Evolutionary conservation across 805 yeast genomes (phyloP), one percentile per base, ranked within the genome.

Genomic region (Saccharomyces kudriavzevii): DNA sequence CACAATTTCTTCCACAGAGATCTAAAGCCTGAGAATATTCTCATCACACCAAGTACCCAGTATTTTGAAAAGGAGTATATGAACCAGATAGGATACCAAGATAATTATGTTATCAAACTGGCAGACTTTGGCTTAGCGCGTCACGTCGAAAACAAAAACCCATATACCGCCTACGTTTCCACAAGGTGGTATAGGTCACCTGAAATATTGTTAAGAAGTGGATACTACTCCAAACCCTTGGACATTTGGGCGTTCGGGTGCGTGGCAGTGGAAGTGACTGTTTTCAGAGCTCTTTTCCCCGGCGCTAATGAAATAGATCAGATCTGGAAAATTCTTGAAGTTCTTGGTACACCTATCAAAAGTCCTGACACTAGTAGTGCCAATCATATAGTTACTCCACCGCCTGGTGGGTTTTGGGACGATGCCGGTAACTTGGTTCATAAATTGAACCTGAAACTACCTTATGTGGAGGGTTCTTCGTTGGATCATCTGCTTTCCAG

Each of bases 121-220:
- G 91, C 91, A 2, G 96, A 87, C 68, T 87, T 84, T 68, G 96
- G 95, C 0, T 73, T 87, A 54, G 87, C 92, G 11, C 77, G 94
- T 60, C 80, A 79, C 55, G 72, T 79, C 10, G 69, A 74, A 48
- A 80, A 81, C 63, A 69, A 66, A 27, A 76, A 74, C 54, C 81
- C 81, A 1, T 87, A 80, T 62, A 87, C 95, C 0, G 83, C 85
- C 2, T 87, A 87, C 59, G 89, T 87, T 5, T 83, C 92, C 0
- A 87, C 96, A 0, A 77, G 96, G 62, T 87, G 96, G 96, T 87
- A 87, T 63, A 74, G 96, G 57, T 81, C 92, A 0, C 96, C 96
- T 0, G 96, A 87, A 66, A 85, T 87, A 22, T 72, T 87, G 48
- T 71, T 87, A 54, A 76, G 92, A 59, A 82, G 79, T 57, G 77